Evolutionary conservation across 1,139 yeast species (phyloP).

Genomic region (Saccharomyces hybrid): DNA sequence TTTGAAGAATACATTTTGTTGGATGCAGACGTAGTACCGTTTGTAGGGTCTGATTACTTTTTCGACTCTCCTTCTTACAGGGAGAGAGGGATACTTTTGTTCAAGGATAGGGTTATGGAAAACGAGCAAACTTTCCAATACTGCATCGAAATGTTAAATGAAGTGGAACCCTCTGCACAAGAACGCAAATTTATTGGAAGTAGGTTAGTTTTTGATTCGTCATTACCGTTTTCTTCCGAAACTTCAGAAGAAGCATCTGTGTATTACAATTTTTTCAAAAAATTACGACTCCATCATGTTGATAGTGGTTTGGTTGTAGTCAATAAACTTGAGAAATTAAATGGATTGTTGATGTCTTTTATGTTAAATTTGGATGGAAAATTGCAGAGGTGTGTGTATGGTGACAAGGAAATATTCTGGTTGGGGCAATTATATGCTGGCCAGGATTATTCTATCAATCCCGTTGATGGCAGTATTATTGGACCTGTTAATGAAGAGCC

Average conservation of each 20-base stretch:
- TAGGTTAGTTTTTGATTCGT: constrained; percentile 29
- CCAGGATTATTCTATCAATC: constrained; percentile 35
- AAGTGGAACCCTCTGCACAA: constrained; percentile 36
- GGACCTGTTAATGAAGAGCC: constrained; percentile 5
- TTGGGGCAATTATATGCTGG: constrained; percentile 46
- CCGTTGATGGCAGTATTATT: constrained; percentile 14
- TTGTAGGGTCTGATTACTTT: constrained; percentile 35
- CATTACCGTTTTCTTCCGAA: constrained; percentile 2
- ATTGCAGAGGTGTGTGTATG: constrained; percentile 38
- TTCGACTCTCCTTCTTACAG: constrained; percentile 36
- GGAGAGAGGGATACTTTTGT: constrained; percentile 40
- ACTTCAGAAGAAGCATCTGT: constrained; percentile 14
- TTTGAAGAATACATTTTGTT: constrained; percentile 43
- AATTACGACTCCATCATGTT: constrained; percentile 37
- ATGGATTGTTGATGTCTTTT: constrained; percentile 37
- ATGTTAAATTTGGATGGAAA: constrained; percentile 37
- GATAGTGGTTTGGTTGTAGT: constrained; percentile 46
- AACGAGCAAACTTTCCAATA: constrained; percentile 33
- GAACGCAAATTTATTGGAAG: constrained; percentile 34
- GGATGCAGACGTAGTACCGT: constrained; percentile 46
- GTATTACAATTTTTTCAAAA: constrained; percentile 26
- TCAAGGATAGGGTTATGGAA: constrained; percentile 41
- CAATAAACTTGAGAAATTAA: constrained; percentile 36
- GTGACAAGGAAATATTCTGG: constrained; percentile 63
- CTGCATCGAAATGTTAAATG: constrained; percentile 33